Evolutionary conservation across 192 early-diverging fungal species (phyloP).

Genomic region (Coemansia sp.): DNA sequence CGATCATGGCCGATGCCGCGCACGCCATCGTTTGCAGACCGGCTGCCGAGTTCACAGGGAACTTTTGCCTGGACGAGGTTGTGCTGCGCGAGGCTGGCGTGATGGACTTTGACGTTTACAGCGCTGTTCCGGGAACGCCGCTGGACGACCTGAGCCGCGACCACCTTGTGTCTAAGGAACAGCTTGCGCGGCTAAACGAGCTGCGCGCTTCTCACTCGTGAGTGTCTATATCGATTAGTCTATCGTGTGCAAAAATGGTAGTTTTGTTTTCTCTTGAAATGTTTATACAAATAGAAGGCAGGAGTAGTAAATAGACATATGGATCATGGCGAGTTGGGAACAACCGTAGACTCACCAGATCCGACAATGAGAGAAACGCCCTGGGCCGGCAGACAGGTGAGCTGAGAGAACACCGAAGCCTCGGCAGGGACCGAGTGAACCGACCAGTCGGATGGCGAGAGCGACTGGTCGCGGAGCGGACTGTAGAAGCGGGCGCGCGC

Average conservation of each 20-base stretch:
- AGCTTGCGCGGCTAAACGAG: too few relatives aligned
- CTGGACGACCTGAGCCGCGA: constrained; percentile 35
- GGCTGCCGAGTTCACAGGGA: constrained; percentile 57
- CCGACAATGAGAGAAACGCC: constrained; percentile 34
- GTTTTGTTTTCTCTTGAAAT: too few relatives aligned
- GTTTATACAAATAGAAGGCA: too few relatives aligned
- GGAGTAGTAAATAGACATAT: too few relatives aligned
- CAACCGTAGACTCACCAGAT: constrained; percentile 25
- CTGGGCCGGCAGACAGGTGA: constrained; percentile 21
- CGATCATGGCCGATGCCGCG: constrained; percentile 78
- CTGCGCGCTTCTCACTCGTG: too few relatives aligned
- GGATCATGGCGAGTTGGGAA: too few relatives aligned
- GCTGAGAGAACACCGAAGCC: constrained; percentile 2
- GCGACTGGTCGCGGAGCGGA: not conserved
- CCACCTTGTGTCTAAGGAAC: constrained; percentile 22
- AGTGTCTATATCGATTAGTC: too few relatives aligned
- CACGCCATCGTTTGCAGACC: constrained; percentile 65
- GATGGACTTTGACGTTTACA: constrained; percentile 60
- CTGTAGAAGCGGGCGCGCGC: too few relatives aligned
- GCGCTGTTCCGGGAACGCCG: constrained; percentile 24
- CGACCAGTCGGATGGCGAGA: constrained; percentile 10
- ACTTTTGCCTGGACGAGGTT: constrained; percentile 75
- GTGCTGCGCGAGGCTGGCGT: constrained; percentile 70
- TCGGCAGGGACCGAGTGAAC: not conserved
- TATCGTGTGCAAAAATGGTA: too few relatives aligned